Base-by-base conservation (phyloP, 768 basidiomycete genomes). In the Chlorophyllum brunneum region DNA sequence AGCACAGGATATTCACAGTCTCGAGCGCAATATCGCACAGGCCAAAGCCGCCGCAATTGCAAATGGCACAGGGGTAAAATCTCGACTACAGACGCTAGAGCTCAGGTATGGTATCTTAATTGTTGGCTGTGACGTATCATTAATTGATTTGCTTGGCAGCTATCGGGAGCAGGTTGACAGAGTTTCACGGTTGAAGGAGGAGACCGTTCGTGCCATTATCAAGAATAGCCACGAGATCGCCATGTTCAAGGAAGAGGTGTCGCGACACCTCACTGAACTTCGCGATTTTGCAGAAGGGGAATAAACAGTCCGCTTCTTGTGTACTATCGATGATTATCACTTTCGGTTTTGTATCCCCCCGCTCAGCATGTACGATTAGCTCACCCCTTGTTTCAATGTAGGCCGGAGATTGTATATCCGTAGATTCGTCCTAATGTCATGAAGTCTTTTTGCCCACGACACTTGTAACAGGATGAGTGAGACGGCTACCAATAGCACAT, bases 171-270 rank as follows among this genome's bases (percentile, higher is more conserved):
- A 92, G 60, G 68, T 87, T 10, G 87, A 88, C 55, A 88, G 86
- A 61, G 81, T 87, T 18, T 76, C 79, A 41, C 79, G 87, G 43
- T 63, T 92, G 24, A 85, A 82, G 58, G 88, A 92, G 49, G 88
- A 90, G 59, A 90, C 87, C 0, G 79, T 88, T 39, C 81, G 87
- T 0, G 85, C 85, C 15, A 88, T 92, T 54, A 79, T 88, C 53
- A 92, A 90, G 74, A 90, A 85, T 65, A 86, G 86, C 60, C 87
- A 86, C 56, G 90, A 92, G 56, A 88, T 91, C 30, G 86, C 83
- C 13, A 76, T 82, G 61, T 91, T 92, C 73, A 90, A 90, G 67
- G 80, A 85, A 48, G 85, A 86, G 54, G 81, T 90, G 10, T 86
- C 88, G 37, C 78, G 78, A 48, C 82, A 84, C 59, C 74, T 92